Evolutionary conservation across 2,329 filamentous ascomycete species (phyloP).

Genomic region (Verticillium tricorpus): DNA sequence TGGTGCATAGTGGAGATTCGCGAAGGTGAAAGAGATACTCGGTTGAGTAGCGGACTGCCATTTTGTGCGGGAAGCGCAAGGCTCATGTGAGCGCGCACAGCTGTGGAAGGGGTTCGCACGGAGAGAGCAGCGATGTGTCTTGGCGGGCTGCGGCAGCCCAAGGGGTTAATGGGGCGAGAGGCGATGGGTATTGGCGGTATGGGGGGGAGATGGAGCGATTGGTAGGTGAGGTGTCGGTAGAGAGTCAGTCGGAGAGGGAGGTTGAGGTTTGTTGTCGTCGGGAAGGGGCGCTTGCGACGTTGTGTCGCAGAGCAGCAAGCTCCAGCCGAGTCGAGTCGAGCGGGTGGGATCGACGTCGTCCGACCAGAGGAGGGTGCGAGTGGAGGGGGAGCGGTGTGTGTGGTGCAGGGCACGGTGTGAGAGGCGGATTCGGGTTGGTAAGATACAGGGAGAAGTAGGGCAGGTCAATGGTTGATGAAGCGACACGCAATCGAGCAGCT

Average conservation of each 20-base stretch:
- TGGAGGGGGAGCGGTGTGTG: background rate
- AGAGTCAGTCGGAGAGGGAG: no score
- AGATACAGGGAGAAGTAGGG: background rate
- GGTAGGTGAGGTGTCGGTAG: background rate
- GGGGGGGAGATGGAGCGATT: background rate
- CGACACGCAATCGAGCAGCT: background rate
- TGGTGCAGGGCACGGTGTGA: background rate
- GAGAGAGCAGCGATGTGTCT: background rate
- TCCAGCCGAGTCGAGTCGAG: background rate
- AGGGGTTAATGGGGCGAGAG: background rate
- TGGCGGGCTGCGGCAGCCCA: background rate
- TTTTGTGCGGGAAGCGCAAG: slow-evolving; percentile 31
- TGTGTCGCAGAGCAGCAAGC: background rate
- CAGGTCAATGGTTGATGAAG: background rate
- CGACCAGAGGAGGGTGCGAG: background rate
- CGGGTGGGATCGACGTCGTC: background rate
- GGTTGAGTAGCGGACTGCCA: slow-evolving; percentile 65
- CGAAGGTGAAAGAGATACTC: slow-evolving; percentile 73
- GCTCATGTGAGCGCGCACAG: slow-evolving; percentile 25
- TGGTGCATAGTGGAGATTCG: slow-evolving; percentile 77
- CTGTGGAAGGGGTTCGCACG: background rate
- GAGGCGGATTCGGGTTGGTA: background rate
- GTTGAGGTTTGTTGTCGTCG: background rate
- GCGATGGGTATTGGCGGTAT: background rate
- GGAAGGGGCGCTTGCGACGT: background rate